Evolutionary conservation across 805 yeast genomes (phyloP).

Genomic region (Monosporozyma yasuniensis): DNA sequence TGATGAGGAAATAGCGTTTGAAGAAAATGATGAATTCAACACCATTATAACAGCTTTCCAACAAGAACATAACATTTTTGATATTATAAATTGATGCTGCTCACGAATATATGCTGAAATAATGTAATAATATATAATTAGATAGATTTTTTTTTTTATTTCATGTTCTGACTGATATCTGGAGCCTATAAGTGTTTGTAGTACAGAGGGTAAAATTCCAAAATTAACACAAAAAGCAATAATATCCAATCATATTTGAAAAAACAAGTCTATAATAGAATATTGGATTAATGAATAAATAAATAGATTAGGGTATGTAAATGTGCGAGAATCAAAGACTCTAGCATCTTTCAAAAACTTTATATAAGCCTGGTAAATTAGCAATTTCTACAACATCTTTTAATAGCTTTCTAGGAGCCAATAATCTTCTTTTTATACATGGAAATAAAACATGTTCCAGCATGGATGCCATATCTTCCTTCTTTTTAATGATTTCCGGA

Average conservation of each 20-base stretch:
- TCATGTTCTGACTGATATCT: no score
- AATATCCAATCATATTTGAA: no score
- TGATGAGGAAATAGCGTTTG: constrained; percentile 1
- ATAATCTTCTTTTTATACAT: constrained; percentile 46
- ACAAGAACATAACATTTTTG: constrained; percentile 12
- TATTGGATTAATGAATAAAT: neutral
- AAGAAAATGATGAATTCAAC: constrained; percentile 9
- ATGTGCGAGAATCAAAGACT: neutral
- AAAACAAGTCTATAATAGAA: neutral
- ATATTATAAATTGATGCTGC: constrained; percentile 7
- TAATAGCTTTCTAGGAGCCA: constrained; percentile 50
- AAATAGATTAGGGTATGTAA: constrained; percentile 1
- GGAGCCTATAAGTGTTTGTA: no score
- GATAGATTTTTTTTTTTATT: no score
- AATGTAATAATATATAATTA: no score
- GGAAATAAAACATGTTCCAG: constrained; percentile 63
- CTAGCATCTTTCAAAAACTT: constrained; percentile 85
- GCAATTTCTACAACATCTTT: constrained; percentile 74
- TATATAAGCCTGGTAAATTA: constrained; percentile 80
- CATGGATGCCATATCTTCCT: constrained; percentile 27
- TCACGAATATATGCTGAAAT: no score
- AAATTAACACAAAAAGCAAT: no score
- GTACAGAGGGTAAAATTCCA: no score
- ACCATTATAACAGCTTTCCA: constrained; percentile 16
- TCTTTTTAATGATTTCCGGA: constrained; percentile 18